Base-by-base conservation (phyloP, 2,329 filamentous ascomycete genomes). In the Fusarium brachygibbosum region DNA sequence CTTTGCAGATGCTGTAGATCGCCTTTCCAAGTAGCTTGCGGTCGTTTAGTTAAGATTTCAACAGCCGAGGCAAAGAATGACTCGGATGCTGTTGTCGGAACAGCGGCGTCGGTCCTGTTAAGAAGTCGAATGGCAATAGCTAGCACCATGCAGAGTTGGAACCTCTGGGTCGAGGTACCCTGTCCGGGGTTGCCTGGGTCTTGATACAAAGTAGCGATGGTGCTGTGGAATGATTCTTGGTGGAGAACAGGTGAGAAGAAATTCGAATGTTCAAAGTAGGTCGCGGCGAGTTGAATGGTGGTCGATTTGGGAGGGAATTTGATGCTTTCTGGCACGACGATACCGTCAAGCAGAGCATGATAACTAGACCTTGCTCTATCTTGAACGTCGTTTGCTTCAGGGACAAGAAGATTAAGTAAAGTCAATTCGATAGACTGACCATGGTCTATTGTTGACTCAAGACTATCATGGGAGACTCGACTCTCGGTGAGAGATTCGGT, bases 211-310 rank as follows among this genome's bases (percentile, higher is more conserved):
- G 35, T 13, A 5, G 34, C 35, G 1, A 69, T 42, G 17, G 38
- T 53, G 11, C 14, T 6, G 9, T 55, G 17, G 13, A 76, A 69
- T 3, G 59, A 55, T 1, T 64, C 56, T 38, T 72, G 70, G 2
- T 60, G 28, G 1, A 76, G 37, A 2, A 76, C 61, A 3, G 74
- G 74, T 0, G 72, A 76, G 45, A 76, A 76, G 17, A 76, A 76
- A 12, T 75, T 66, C 16, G 70, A 73, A 28, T 76, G 75, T 38
- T 76, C 71, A 29, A 76, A 76, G n/a, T 76, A 76, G 0, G 72
- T 71, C 6, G 73, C 63, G 0, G 62, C 51, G 2, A 76, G 57
- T 32, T 59, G 63, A 4, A 38, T 8, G 10, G 21, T 56, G 16
- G 14, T 69, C 50, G 14, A 61, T 59, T 23, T 44, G 7, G 13